Evolutionary conservation across 805 yeast species (phyloP), one percentile per base, ranked within the genome.

Genomic region (Gaillardinia entomophila): DNA sequence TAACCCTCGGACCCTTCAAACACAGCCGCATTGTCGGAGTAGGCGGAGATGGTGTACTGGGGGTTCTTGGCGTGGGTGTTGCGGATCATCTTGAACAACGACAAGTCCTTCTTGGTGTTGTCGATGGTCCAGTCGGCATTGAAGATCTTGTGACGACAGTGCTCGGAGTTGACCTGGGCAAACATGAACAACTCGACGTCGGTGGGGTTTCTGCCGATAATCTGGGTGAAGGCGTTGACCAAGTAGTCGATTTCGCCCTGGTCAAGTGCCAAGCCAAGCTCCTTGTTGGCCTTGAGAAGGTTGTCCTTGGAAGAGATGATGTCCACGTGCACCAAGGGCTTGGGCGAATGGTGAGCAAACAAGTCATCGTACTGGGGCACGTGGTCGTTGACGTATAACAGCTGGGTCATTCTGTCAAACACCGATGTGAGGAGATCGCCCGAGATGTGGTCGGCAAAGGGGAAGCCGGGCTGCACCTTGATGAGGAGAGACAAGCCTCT

Each of bases 161-260:
- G 99, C 65, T 92, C 99, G 16, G 97, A 88, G 69, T 92, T 92
- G 46, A 92, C 98, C 66, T 92, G 99, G 26, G 98, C 99, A 69
- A 92, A 92, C 97, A 92, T 92, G 63, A 92, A 92, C 41, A 92
- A 71, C 63, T 92, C 99, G 16, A 88, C 97, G 60, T 92, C 98
- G 20, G 97, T 90, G 33, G 98, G 97, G 55, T 89, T 86, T 60
- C 97, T 78, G 29, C 82, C 78, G 43, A 82, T 66, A 22, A 72
- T 73, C 32, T 80, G 70, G 36, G 77, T 82, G 66, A 92, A 92
- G 2, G 97, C 94, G 19, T 76, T 68, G 49, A 79, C 73, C 51
- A 92, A 73, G 61, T 92, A 92, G 28, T 83, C 85, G 48, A 92
- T 86, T 66, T 92, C 99, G 37, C 95, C 95, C 38, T 74, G 68